Conservation (phyloP, 2,329 filamentous ascomycete genomes). For the Ceratocystis papillata region DNA sequence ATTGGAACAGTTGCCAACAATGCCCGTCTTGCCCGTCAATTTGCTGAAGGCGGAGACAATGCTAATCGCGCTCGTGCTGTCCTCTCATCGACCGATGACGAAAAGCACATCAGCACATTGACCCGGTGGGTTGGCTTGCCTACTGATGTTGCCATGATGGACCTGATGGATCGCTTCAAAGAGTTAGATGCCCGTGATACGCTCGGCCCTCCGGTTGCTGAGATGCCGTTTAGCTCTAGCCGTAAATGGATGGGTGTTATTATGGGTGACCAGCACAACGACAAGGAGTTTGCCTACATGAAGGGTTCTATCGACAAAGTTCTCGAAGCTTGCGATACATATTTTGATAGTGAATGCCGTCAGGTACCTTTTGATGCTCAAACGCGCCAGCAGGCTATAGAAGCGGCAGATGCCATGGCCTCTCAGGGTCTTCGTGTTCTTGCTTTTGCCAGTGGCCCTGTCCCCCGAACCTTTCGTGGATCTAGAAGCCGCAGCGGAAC, state of each 20-base stretch:
- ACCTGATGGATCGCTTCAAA: constrained; percentile 79
- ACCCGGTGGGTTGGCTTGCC: constrained; percentile 95
- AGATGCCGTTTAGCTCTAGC: constrained; percentile 93
- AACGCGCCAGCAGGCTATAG: constrained; percentile 60
- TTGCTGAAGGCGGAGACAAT: constrained; percentile 55
- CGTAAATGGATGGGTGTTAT: constrained; percentile 99
- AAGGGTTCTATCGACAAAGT: constrained; percentile 90
- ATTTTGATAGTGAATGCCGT: constrained; percentile 72
- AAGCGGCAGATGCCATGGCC: constrained; percentile 79
- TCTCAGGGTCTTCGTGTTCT: constrained; percentile 80
- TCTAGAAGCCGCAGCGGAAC: constrained; percentile 36
- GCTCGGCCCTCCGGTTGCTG: constrained; percentile 67
- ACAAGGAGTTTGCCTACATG: constrained; percentile 79
- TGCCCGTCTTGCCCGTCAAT: constrained; percentile 63
- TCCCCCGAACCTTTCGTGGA: constrained; percentile 38
- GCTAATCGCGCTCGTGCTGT: constrained; percentile 47
- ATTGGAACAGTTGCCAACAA: constrained; percentile 98
- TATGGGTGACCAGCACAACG: constrained; percentile 51
- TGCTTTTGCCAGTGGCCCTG: constrained; percentile 79
- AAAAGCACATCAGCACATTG: constrained; percentile 37
- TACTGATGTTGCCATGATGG: constrained; percentile 93
- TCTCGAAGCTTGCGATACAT: constrained; percentile 78
- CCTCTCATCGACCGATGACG: constrained; percentile 69
- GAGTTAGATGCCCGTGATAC: constrained; percentile 85
- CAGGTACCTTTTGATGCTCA: constrained; percentile 75